Evolutionary conservation across 768 basidiomycete genomes (phyloP).

Genomic region (Podaxis mareebaensis): DNA sequence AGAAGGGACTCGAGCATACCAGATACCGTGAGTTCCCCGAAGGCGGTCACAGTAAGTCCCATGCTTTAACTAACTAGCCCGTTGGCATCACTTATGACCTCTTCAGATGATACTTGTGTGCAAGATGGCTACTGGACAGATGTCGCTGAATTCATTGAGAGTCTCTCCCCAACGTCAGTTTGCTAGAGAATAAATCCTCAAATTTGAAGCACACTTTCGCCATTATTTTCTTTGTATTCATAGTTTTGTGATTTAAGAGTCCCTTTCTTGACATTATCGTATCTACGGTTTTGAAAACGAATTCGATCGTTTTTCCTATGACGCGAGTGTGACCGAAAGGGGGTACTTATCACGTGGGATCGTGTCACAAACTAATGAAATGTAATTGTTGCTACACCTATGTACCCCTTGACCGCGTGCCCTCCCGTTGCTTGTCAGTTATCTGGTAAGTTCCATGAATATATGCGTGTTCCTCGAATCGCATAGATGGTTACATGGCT

Average conservation of each 20-base stretch:
- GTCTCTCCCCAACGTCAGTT: conserved; percentile 11
- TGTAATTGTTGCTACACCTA: background rate
- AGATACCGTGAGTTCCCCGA: conserved; percentile 56
- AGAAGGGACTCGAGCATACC: conserved; percentile 53
- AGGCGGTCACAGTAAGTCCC: conserved; percentile 54
- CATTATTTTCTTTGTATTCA: background rate
- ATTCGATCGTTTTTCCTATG: too few relatives aligned
- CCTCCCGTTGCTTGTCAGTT: background rate
- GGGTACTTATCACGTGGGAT: background rate
- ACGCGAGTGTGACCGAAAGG: background rate
- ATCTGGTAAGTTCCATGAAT: background rate
- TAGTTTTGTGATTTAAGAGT: background rate
- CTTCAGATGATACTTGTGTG: conserved; percentile 53
- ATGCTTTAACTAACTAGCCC: conserved; percentile 7
- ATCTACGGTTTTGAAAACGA: background rate
- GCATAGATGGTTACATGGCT: background rate
- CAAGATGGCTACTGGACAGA: conserved; percentile 56
- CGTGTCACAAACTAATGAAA: background rate
- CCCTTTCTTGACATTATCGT: background rate
- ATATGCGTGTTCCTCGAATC: background rate
- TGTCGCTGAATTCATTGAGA: conserved; percentile 49
- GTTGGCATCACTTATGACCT: background rate
- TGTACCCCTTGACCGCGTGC: background rate
- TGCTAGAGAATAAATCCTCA: background rate
- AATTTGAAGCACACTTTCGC: background rate